Percentiles rank a stretch among this genome's conserved stretches.
phyloP scores from a whole-genome alignment of 257 asterid species.

The Nicotiana obtusifolia region DNA sequence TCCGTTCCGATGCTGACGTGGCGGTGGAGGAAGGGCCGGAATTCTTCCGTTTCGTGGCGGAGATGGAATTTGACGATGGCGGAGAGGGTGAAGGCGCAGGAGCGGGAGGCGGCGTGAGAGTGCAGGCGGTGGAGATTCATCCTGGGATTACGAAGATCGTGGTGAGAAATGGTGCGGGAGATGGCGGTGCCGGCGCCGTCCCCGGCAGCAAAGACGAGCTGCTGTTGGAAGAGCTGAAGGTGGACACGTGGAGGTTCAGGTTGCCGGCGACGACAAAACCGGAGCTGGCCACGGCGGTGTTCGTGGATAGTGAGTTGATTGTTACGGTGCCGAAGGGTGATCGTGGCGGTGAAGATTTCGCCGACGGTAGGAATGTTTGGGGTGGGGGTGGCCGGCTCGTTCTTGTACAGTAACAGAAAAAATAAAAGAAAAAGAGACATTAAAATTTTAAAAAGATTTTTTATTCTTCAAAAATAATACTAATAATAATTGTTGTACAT shows the following conservation, averaged over 20 bases:
- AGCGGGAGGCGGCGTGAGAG: constrained; percentile 28
- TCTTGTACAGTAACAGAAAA: constrained; percentile 36
- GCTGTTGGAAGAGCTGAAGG: constrained; percentile 38
- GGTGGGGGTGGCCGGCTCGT: constrained; percentile 25
- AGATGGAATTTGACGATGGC: constrained; percentile 9
- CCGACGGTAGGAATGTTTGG: constrained; percentile 28
- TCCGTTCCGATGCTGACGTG: constrained; percentile 58
- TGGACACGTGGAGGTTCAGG: constrained; percentile 63
- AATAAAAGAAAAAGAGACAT: background rate
- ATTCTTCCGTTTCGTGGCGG: constrained; percentile 41
- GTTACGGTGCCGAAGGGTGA: constrained; percentile 55
- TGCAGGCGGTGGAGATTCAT: constrained; percentile 62
- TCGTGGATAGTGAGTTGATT: constrained; percentile 34
- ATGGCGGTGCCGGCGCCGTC: background rate
- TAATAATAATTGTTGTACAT: background rate
- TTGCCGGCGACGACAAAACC: constrained; percentile 43
- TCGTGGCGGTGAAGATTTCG: constrained; percentile 16
- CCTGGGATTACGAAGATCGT: constrained; percentile 68
- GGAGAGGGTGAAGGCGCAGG: background rate
- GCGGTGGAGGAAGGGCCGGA: constrained; percentile 47
- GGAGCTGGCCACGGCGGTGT: constrained; percentile 43
- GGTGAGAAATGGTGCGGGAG: constrained; percentile 28
- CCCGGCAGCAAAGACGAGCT: constrained; percentile 14
- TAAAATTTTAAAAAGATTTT: background rate
- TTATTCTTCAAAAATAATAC: constrained; percentile 10